Conservation (phyloP, 1,139 yeast species). For the Saccharomyces hybrid region DNA sequence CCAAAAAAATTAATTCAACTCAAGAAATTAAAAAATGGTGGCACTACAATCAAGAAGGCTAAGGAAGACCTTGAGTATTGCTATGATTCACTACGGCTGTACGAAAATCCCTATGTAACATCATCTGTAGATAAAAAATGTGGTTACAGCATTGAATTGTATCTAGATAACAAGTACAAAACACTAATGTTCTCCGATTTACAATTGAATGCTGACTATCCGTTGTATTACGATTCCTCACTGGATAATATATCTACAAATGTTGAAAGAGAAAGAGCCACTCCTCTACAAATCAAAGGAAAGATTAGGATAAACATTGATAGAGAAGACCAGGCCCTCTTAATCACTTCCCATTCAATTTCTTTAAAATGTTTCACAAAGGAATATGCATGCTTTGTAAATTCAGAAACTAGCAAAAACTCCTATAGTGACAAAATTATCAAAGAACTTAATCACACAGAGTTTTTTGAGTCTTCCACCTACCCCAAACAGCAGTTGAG, state of each 20-base stretch:
- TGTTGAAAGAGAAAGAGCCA: conserved; percentile 3
- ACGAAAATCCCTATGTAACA: conserved; percentile 13
- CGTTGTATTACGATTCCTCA: neutral
- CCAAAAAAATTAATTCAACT: conserved; percentile 5
- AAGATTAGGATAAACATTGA: conserved; percentile 6
- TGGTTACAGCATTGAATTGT: neutral
- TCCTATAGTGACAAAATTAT: conserved; percentile 4
- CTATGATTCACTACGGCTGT: conserved; percentile 11
- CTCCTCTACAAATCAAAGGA: conserved; percentile 9
- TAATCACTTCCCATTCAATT: conserved; percentile 6
- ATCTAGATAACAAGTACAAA: conserved; percentile 4
- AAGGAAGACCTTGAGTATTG: conserved; percentile 10
- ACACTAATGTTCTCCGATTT: neutral
- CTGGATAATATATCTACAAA: neutral
- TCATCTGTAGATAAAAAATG: conserved; percentile 7
- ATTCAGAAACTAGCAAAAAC: conserved; percentile 1
- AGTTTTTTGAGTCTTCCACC: neutral
- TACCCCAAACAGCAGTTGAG: neutral
- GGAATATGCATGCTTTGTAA: conserved; percentile 11
- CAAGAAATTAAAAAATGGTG: conserved; percentile 11
- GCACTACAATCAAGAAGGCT: conserved; percentile 16
- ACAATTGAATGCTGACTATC: neutral
- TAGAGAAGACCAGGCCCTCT: conserved; percentile 6
- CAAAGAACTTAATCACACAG: conserved; percentile 7
- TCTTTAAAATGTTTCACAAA: conserved; percentile 12